Conservation (phyloP, 2,329 filamentous ascomycete species). For the Arthrobotrys iridis region DNA sequence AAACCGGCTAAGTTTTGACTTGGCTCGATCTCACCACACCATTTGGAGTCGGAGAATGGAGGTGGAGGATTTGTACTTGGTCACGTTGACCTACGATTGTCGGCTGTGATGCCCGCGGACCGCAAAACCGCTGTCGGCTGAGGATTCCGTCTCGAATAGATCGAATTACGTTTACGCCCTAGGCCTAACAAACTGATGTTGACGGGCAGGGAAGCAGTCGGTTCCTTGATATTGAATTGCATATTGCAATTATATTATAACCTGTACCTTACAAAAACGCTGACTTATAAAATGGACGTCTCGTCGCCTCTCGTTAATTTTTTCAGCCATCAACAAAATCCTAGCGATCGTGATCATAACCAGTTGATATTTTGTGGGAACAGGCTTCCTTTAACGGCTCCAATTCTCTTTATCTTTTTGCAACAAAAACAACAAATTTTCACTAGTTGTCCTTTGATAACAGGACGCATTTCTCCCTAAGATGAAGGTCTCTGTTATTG, state of each 20-base stretch:
- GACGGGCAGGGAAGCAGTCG: constrained; percentile 18
- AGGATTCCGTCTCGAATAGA: constrained; percentile 50
- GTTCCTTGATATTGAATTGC: constrained; percentile 19
- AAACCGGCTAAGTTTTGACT: constrained; percentile 46
- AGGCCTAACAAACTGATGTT: neutral
- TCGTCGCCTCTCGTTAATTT: neutral
- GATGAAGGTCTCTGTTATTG: constrained; percentile 40
- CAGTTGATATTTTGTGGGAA: constrained; percentile 29
- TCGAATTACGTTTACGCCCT: constrained; percentile 14
- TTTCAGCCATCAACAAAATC: constrained; percentile 16
- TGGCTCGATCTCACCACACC: constrained; percentile 40
- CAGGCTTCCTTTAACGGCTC: constrained; percentile 34
- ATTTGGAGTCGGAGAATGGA: constrained; percentile 30
- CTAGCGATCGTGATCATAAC: constrained; percentile 39
- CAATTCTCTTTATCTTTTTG: constrained; percentile 16
- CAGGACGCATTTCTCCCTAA: constrained; percentile 1
- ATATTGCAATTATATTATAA: constrained; percentile 13
- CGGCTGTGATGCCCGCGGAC: constrained; percentile 41
- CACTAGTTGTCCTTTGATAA: neutral
- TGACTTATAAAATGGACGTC: constrained; percentile 42
- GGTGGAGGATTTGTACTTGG: constrained; percentile 32
- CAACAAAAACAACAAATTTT: constrained; percentile 47
- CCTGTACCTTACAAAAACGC: neutral
- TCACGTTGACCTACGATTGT: constrained; percentile 25
- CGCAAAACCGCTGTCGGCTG: constrained; percentile 51